Evolutionary conservation across 805 yeast species (phyloP).

Genomic region (Wickerhamiella allomyrinae): DNA sequence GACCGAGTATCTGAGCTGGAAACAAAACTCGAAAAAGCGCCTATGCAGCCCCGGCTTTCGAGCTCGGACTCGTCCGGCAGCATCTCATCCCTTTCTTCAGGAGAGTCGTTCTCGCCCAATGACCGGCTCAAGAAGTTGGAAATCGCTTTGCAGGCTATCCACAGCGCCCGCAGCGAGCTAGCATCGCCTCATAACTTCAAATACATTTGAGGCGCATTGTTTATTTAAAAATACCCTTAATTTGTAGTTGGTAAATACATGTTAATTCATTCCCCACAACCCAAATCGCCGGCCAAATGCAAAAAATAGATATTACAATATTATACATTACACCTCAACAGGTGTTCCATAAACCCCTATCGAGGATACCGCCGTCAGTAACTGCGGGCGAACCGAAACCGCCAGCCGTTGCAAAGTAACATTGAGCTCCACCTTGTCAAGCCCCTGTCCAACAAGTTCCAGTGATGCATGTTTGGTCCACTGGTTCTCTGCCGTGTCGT

Average conservation of each 20-base stretch:
- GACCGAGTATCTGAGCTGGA: constrained; percentile 19
- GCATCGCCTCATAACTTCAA: constrained; percentile 15
- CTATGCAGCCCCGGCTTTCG: not conserved
- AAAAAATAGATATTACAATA: too few relatives aligned
- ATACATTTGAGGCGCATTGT: constrained; percentile 10
- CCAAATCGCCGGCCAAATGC: too few relatives aligned
- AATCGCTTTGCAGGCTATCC: constrained; percentile 14
- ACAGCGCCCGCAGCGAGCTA: constrained; percentile 15
- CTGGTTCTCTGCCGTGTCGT: not conserved
- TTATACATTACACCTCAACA: too few relatives aligned
- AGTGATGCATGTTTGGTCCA: too few relatives aligned
- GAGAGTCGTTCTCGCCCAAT: constrained; percentile 4
- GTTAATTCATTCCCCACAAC: too few relatives aligned
- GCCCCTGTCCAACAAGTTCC: not conserved
- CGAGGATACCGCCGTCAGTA: not conserved
- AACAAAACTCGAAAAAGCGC: constrained; percentile 9
- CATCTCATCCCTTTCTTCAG: constrained; percentile 4
- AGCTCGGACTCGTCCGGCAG: constrained; percentile 4
- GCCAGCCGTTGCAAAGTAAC: not conserved
- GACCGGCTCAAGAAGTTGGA: constrained; percentile 15
- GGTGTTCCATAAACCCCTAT: not conserved
- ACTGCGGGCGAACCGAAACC: not conserved
- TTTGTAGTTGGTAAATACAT: too few relatives aligned
- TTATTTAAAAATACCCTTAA: too few relatives aligned
- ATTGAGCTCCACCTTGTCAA: not conserved